Percentiles rank a stretch among this genome's conserved stretches.
phyloP scores from a whole-genome alignment of 495 filamentous ascomycete species.

The Aspergillus steynii region DNA sequence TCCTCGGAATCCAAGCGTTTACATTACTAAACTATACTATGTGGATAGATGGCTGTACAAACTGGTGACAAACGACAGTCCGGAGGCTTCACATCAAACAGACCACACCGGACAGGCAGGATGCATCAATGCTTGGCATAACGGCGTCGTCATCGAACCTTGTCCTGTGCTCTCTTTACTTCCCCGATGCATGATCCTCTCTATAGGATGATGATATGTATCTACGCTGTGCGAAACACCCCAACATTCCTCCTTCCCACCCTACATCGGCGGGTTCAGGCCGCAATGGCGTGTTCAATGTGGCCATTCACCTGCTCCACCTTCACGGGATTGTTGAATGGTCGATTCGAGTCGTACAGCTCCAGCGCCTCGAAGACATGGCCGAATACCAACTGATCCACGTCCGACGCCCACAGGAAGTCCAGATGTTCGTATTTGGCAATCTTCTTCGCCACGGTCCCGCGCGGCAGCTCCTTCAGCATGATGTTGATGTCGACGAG shows the following conservation, averaged over 20 bases:
- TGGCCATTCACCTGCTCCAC: slow-evolving; percentile 14
- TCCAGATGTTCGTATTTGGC: slow-evolving; percentile 95
- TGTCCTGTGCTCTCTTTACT: not conserved
- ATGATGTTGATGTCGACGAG: slow-evolving; percentile 94
- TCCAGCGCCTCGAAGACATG: slow-evolving; percentile 88
- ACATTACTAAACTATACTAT: not conserved
- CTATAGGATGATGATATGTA: not conserved
- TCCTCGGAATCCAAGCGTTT: not conserved
- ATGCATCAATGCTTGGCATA: not conserved
- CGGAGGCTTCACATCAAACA: not conserved
- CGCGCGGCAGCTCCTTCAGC: slow-evolving; percentile 79
- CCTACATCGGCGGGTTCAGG: not conserved
- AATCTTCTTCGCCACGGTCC: slow-evolving; percentile 81
- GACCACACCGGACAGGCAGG: not conserved
- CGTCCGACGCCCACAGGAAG: slow-evolving; percentile 92
- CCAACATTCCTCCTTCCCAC: not conserved
- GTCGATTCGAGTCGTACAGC: slow-evolving; percentile 42
- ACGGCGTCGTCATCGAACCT: not conserved
- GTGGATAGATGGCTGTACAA: not conserved
- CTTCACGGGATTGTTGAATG: not conserved
- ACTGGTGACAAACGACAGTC: not conserved
- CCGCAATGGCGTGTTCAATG: not conserved
- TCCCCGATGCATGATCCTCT: too few relatives aligned
- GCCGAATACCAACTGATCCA: slow-evolving; percentile 79
- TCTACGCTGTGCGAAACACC: not conserved